Percentiles rank a stretch among this genome's conserved stretches.
These are phyloP conservation scores for Candida gigantensis DNA, from an alignment of 1,139 yeast genomes.

Conservation along the genomic window DNA sequence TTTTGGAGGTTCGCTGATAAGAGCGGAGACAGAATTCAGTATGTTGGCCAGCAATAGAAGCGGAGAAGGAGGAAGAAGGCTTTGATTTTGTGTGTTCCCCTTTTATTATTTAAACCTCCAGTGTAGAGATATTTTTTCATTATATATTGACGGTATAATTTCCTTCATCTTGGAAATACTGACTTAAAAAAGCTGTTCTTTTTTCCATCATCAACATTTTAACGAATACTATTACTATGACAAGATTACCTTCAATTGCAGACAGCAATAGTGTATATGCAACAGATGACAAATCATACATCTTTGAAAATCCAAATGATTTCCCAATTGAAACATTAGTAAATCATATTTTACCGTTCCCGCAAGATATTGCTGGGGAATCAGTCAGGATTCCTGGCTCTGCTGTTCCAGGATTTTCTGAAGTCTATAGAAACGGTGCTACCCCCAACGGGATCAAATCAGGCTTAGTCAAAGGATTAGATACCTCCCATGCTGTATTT, in stretches of 20 bases:
- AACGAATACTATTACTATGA: too few relatives aligned
- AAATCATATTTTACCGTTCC: constrained; percentile 27
- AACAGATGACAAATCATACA: constrained; percentile 15
- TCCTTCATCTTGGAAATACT: too few relatives aligned
- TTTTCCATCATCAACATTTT: too few relatives aligned
- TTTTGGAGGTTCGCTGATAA: too few relatives aligned
- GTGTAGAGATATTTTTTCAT: too few relatives aligned
- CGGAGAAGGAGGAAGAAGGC: too few relatives aligned
- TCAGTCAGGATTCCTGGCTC: constrained; percentile 34
- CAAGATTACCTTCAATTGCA: constrained; percentile 14
- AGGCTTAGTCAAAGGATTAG: constrained; percentile 24
- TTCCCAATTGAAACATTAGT: constrained; percentile 19
- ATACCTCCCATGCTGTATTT: constrained; percentile 31
- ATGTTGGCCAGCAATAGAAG: too few relatives aligned
- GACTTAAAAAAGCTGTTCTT: too few relatives aligned
- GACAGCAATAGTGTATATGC: constrained; percentile 13
- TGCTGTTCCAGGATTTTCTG: constrained; percentile 30
- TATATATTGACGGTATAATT: too few relatives aligned
- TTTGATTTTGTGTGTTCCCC: too few relatives aligned
- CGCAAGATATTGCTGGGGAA: constrained; percentile 14
- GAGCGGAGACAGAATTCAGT: too few relatives aligned
- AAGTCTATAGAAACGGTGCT: constrained; percentile 34
- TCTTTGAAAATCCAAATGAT: constrained; percentile 21
- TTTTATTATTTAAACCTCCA: too few relatives aligned
- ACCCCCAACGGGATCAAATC: constrained; percentile 24